Percentiles rank a stretch among this genome's conserved stretches.
phyloP scores from a whole-genome alignment of 2,329 filamentous ascomycete species.

The Fulvia fulva region DNA sequence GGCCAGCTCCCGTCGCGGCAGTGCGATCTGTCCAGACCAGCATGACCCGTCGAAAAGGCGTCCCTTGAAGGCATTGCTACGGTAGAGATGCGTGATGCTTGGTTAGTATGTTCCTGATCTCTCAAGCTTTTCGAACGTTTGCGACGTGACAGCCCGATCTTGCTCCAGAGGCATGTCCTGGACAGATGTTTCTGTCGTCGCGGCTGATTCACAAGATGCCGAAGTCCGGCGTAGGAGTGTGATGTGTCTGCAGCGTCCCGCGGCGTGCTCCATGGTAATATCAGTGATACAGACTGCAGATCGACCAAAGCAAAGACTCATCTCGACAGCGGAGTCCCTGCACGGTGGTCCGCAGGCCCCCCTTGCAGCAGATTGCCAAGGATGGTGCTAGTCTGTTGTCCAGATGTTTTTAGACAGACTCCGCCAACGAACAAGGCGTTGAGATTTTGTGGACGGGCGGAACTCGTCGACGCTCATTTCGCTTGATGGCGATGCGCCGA shows the following conservation, averaged over 20 bases:
- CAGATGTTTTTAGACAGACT: background rate
- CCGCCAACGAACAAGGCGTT: background rate
- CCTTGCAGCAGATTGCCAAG: constrained; percentile 2
- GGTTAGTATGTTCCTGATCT: background rate
- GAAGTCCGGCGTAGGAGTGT: background rate
- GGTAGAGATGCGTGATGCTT: too few relatives aligned
- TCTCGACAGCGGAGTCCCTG: background rate
- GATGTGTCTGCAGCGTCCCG: background rate
- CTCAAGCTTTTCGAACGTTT: background rate
- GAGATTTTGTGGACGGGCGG: background rate
- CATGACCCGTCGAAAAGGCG: too few relatives aligned
- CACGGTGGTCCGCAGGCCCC: constrained; percentile 1
- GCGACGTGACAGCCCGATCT: background rate
- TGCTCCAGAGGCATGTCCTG: background rate
- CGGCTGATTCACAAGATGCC: too few relatives aligned
- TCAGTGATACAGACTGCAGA: background rate
- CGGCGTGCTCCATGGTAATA: background rate
- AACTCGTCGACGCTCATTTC: background rate
- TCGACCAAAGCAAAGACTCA: background rate
- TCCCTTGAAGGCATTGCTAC: background rate
- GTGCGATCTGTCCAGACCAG: background rate
- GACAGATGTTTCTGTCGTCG: background rate
- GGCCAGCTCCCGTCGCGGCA: too few relatives aligned
- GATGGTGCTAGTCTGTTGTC: background rate
- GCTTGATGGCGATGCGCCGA: background rate